Conservation (phyloP, 768 basidiomycete genomes). For the Termitomyces sp. region DNA sequence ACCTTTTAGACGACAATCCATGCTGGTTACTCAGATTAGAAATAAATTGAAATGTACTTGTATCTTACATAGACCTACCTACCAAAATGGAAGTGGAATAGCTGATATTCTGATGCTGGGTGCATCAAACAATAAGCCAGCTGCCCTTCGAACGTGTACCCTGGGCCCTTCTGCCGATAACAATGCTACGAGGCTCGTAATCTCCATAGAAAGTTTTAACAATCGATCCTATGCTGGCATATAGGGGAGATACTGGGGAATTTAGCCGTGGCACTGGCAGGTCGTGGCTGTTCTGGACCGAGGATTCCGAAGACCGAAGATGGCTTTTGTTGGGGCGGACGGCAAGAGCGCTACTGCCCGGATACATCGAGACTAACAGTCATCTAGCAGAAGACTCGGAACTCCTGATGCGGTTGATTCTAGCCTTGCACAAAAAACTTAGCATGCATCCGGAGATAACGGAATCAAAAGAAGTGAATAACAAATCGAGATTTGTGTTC, state of each 20-base stretch:
- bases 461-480: neutral
- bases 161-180: neutral
- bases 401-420: neutral
- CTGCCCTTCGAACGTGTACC: neutral
- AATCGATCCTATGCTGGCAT: neutral
- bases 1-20: neutral
- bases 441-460: neutral
- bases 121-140: neutral
- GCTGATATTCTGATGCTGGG: neutral
- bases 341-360: neutral
- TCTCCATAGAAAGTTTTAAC: neutral
- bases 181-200: neutral
- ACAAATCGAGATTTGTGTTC: neutral
- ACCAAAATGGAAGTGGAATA: neutral
- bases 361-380: neutral
- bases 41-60: neutral
- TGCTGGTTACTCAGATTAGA: neutral
- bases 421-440: too few relatives aligned
- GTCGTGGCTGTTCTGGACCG: neutral
- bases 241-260: neutral
- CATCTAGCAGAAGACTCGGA: neutral
- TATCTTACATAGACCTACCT: neutral
- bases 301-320: neutral
- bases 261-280: neutral
- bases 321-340: neutral